Evolutionary conservation across 2,329 filamentous ascomycete genomes (phyloP), one percentile per base, ranked within the genome.

Genomic region (Aspergillus ustus): DNA sequence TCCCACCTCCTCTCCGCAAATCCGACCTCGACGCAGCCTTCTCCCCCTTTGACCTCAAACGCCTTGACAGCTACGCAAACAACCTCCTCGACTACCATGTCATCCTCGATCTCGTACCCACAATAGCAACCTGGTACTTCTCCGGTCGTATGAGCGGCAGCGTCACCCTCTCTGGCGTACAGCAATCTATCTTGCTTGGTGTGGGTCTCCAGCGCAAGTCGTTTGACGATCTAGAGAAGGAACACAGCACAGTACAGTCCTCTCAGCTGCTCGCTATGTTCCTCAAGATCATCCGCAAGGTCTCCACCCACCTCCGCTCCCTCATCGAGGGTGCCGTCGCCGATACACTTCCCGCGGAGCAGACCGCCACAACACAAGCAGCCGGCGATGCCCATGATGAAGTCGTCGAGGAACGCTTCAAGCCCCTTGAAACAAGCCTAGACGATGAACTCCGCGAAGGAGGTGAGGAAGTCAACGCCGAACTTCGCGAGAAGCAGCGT

Each of bases 21-120:
- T 66, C 80, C 0, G 90, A 93, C 63, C 85, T 99, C 7, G 93
- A 97, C 71, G 81, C 83, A 17, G 77, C 89, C 2, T 86, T 99
- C 76, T 92, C 91, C 3, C 93, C 95, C 0, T 98, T 95, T 75
- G 95, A 99, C 75, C 86, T 97, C 64, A 98, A 98, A 82, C 89
- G 95, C 29, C 84, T 99, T 3, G 94, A 97, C 74, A 93, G 91
- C 48, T 99, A 99, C 71, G 92, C 95, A 17, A 96, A 96, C 78
- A 97, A 96, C 78, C 91, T 97, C 85, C 87, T 99, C 46, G 96
- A 99, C 78, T 97, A 98, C 81, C 96, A 97, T 73, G 93, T 97
- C 69, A 95, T 99, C 59, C 85, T 98, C 29, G 96, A 99, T 74
- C 87, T 99, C 72, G 84, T 99, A 59, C 95, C 95, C 0, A 86